A percentile compares a stretch with the other conserved stretches of the same genome.
These are phyloP conservation scores for Colletotrichum gloeosporioides DNA, from an alignment of 2,329 filamentous ascomycete genomes.

Conservation along the genomic window DNA sequence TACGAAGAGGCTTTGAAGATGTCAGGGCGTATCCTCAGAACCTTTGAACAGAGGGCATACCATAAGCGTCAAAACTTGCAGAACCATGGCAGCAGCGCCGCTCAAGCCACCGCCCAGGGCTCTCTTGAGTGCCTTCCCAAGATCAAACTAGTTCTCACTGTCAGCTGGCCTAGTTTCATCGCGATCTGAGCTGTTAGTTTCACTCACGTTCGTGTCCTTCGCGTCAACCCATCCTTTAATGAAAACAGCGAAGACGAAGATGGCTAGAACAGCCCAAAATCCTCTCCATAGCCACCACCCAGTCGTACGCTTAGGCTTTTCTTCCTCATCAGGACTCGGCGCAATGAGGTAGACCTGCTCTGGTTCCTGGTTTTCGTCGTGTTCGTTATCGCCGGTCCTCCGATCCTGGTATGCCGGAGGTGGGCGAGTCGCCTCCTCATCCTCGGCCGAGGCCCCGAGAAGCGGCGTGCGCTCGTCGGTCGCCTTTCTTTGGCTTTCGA, in stretches of 20 bases:
- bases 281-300: conserved; percentile 39
- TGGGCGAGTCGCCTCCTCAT: neutral
- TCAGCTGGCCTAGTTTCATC: too few species aligned
- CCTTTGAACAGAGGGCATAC: conserved; percentile 27
- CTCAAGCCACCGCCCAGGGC: conserved; percentile 52
- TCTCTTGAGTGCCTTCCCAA: conserved; percentile 46
- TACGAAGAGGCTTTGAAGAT: conserved; percentile 45
- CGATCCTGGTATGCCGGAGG: neutral
- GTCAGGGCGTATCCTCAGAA: neutral
- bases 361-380: neutral
- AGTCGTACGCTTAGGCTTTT: neutral
- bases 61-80: conserved; percentile 54
- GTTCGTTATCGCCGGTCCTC: neutral
- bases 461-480: conserved; percentile 27
- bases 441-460: conserved; percentile 7
- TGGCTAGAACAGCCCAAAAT: conserved; percentile 38
- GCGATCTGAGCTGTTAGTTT: neutral
- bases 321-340: neutral
- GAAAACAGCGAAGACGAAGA: conserved; percentile 39
- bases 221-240: conserved; percentile 53
- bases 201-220: conserved; percentile 42
- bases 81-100: conserved; percentile 52
- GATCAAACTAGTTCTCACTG: conserved; percentile 41
- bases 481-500: conserved; percentile 2
- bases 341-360: conserved; percentile 13